These are phyloP conservation scores for Byssothecium circinans DNA, from an alignment of 2,329 filamentous ascomycete species.

Conservation along the genomic window DNA sequence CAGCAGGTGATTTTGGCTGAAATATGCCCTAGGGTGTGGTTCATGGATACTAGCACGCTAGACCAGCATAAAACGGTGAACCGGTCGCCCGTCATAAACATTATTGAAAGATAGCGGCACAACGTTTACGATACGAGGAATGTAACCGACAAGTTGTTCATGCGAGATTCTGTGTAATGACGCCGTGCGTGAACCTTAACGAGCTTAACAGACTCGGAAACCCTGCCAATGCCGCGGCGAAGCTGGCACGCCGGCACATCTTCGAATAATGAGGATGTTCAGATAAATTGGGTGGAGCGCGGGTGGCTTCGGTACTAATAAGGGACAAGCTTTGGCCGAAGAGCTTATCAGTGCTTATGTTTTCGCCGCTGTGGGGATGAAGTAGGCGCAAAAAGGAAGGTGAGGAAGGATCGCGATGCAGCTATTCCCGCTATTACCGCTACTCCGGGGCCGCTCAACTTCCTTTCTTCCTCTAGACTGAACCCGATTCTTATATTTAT, in stretches of 20 bases:
- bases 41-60: not conserved
- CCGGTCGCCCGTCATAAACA: not conserved
- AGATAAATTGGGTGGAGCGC: not conserved
- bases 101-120: not conserved
- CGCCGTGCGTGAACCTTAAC: not conserved
- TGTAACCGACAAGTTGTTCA: not conserved
- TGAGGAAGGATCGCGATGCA: not conserved
- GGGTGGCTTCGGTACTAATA: not conserved
- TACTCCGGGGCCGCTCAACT: not conserved
- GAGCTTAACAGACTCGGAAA: too few species aligned
- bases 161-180: not conserved
- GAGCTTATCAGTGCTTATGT: conserved; percentile 16
- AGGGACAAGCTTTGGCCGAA: conserved; percentile 16
- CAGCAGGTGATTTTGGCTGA: conserved; percentile 17
- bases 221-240: too few species aligned
- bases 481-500: too few species aligned
- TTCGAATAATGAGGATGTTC: too few species aligned
- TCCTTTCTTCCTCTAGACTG: too few species aligned
- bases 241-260: too few species aligned
- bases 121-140: not conserved
- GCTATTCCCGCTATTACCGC: not conserved
- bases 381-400: conserved; percentile 17
- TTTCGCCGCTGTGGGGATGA: not conserved
- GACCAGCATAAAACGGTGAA: not conserved
- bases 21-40: not conserved